Evolutionary conservation across 2,329 filamentous ascomycete genomes (phyloP), one percentile per base, ranked within the genome.

Genomic region (Cercospora berteroae): DNA sequence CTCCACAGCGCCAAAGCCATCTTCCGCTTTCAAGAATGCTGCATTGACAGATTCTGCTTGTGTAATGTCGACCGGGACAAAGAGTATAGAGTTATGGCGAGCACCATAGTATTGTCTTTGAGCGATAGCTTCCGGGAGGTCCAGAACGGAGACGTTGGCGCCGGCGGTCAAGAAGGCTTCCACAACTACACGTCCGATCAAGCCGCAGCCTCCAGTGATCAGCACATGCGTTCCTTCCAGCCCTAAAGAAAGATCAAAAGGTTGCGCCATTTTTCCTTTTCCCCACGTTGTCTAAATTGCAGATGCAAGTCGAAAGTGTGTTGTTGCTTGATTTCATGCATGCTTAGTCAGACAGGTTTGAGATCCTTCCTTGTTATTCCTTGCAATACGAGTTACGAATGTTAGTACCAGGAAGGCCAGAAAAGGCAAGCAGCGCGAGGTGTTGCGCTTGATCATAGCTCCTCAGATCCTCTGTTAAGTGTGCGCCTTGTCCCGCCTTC

Each of bases 91-190:
- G 36, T 48, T 68, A 25, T 57, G 61, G 20, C 50, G 44, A 8
- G 48, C 52, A 13, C 61, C 61, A 48, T 64, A 64, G 25, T 58
- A 52, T 16, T 64, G 50, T 1, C 61, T 12, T 18, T 64, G 44
- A 2, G 61, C 61, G 23, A 64, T 39, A 8, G 61, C 61, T 65
- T 65, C 63, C n/a, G 63, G 56, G 9, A 74, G 57, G 58, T 75
- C 74, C 52, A 74, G 44, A 52, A 72, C 67, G 5, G 80, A 80
- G 23, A 84, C 82, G 33, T 76, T 74, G 27, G 78, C 75, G n/a
- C 80, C 81, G 6, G 81, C 80, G 20, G 80, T 74, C 36, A 83
- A 76, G 68, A 83, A 81, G 50, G 80, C 80, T 61, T 76, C 71
- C 29, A 80, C 77, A 1, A 80, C 76, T 13, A 78, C 74, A 6